Percentiles rank a stretch among this genome's conserved stretches.
Conservation (phyloP, 257 asterid genomes). For the Capsicum chinense region DNA sequence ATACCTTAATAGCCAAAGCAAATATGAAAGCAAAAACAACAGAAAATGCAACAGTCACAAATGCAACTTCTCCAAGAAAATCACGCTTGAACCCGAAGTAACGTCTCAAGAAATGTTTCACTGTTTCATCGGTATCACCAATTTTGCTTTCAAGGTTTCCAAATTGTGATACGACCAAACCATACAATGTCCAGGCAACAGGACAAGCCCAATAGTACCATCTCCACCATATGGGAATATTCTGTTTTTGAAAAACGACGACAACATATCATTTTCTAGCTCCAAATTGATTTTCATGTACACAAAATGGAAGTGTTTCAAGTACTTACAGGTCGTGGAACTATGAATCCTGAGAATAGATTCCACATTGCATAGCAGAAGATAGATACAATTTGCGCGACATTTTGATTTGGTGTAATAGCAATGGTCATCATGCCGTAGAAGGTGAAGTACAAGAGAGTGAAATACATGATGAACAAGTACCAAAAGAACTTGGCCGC, state of each 20-base stretch:
- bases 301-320: background rate
- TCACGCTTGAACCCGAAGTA: slow-evolving; percentile 60
- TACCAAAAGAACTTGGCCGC: slow-evolving; percentile 77
- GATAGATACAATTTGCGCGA: slow-evolving; percentile 62
- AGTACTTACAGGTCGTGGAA: slow-evolving; percentile 76
- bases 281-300: background rate
- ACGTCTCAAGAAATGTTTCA: slow-evolving; percentile 50
- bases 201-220: slow-evolving; percentile 85
- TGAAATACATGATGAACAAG: slow-evolving; percentile 61
- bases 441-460: slow-evolving; percentile 67
- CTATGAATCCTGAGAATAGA: slow-evolving; percentile 70
- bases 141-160: slow-evolving; percentile 48
- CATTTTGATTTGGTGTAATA: slow-evolving; percentile 66
- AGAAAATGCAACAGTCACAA: slow-evolving; percentile 35
- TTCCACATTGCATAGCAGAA: slow-evolving; percentile 64
- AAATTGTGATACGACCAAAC: slow-evolving; percentile 59
- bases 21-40: slow-evolving; percentile 51
- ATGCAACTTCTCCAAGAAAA: slow-evolving; percentile 56
- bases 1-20: slow-evolving; percentile 48
- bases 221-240: slow-evolving; percentile 83
- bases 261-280: background rate
- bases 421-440: slow-evolving; percentile 87
- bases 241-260: slow-evolving; percentile 36
- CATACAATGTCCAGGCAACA: slow-evolving; percentile 66
- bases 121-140: slow-evolving; percentile 1